A percentile compares a stretch with the other conserved stretches of the same genome.
These are phyloP conservation scores for Clonostachys byssicola DNA, from an alignment of 2,329 filamentous ascomycete genomes.

Conservation along the genomic window DNA sequence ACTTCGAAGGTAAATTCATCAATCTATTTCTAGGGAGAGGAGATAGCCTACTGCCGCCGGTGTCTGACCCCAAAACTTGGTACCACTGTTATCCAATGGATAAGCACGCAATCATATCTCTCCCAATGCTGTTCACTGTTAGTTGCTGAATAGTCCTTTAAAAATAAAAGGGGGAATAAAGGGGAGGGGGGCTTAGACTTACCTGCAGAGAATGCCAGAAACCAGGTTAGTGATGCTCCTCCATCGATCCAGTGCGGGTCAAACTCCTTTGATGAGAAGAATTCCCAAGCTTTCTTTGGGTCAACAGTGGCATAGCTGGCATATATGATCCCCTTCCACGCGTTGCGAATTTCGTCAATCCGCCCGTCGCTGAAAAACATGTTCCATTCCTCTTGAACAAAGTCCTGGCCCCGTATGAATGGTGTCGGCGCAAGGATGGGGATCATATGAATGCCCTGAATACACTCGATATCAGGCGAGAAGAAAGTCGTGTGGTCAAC, in stretches of 20 bases:
- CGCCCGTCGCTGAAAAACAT: slow-evolving; percentile 69
- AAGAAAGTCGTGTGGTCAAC: slow-evolving; percentile 92
- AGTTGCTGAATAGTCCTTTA: neutral
- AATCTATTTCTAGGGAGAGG: no score
- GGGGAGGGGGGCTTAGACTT: neutral
- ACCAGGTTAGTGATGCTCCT: slow-evolving; percentile 82
- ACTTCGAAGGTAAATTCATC: no score
- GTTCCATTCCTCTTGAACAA: slow-evolving; percentile 81
- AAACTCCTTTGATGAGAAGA: slow-evolving; percentile 67
- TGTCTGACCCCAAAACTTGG: no score
- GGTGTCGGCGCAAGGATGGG: slow-evolving; percentile 67
- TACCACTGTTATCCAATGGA: no score
- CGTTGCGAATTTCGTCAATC: slow-evolving; percentile 61
- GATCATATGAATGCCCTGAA: slow-evolving; percentile 80
- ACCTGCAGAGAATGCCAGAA: slow-evolving; percentile 70
- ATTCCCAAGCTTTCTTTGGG: slow-evolving; percentile 64
- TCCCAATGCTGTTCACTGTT: neutral
- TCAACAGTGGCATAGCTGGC: slow-evolving; percentile 79
- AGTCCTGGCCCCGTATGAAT: slow-evolving; percentile 60
- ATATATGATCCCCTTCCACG: slow-evolving; percentile 83
- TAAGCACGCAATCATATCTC: neutral
- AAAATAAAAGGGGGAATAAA: no score
- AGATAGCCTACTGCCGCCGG: no score
- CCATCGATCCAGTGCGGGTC: slow-evolving; percentile 71
- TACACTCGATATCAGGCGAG: slow-evolving; percentile 65